Evolutionary conservation across 169 alveolate genomes (phyloP), one percentile per base, ranked within the genome.

Genomic region (Theileria annulata): DNA sequence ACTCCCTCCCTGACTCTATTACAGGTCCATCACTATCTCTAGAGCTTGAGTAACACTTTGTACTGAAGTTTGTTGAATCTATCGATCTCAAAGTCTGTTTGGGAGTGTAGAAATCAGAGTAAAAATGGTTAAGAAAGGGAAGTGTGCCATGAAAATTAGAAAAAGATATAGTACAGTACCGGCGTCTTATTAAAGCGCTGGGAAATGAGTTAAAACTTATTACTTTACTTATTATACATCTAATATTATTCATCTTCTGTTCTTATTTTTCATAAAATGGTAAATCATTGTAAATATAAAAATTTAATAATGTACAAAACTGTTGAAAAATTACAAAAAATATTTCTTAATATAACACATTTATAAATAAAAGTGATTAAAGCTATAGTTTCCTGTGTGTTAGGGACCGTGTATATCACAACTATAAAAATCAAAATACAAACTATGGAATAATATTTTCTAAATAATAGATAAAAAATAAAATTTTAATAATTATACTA

Each of bases 1-100:
- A 62, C 48, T 62, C 71, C 71, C 71, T 62, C 25, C 71, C 71
- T 6, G 71, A 62, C 48, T 62, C 71, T 23, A 62, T 62, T 2
- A 62, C 42, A 10, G 71, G 48, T 23, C 25, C 48, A 2, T 62
- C 71, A 15, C 25, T 37, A 19, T 62, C 71, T 10, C 25, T 62
- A 28, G 71, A 15, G 71, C 49, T 62, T 21, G 71, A 62, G 25
- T 62, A 62, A 25, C 13, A n/a, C 47, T 62, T 62, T 28, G 25
- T 2, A 27, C 8, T 62, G 13, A 6, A 62, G 0, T 35, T 2
- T 0, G 13, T 6, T n/a, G 25, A 15, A 15, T 21, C 71, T 62
- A 62, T 62, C 12, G 25, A 30, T 27, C 6, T 62, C 4, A 0
- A 6, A 21, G 48, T 62, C 8, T 1, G 27, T 27, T 23, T 62